Evolutionary conservation across 2,329 filamentous ascomycete species (phyloP), one percentile per base, ranked within the genome.

Genomic region (Mariannaea sp.): DNA sequence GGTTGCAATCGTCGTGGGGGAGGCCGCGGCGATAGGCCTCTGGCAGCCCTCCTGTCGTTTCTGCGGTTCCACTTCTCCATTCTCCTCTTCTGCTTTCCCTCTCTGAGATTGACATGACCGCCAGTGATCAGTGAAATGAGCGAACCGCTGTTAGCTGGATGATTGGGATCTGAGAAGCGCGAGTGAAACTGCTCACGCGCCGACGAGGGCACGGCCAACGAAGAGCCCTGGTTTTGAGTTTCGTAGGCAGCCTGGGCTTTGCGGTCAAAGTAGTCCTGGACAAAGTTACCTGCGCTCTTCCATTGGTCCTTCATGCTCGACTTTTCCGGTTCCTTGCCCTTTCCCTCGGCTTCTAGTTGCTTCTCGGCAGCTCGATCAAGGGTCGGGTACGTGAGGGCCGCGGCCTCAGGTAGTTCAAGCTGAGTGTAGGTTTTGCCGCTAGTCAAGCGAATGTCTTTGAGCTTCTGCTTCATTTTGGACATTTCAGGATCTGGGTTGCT

Each of bases 61-160:
- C n/a, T n/a, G n/a, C n/a, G n/a, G n/a, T n/a, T n/a, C n/a, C n/a
- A n/a, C n/a, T n/a, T n/a, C n/a, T n/a, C n/a, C n/a, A n/a, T n/a
- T n/a, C n/a, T n/a, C n/a, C n/a, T n/a, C n/a, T n/a, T n/a, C n/a
- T n/a, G n/a, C n/a, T n/a, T n/a, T n/a, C n/a, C n/a, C n/a, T n/a
- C n/a, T n/a, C n/a, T n/a, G n/a, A n/a, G 49, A 33, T 51, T 45
- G n/a, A 51, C 26, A 5, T 40, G 39, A 2, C 49, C 49, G 13
- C 49, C 49, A 0, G 49, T 52, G 27, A 52, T 7, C n/a, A 52
- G 42, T 8, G 49, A 46, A 10, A 52, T 52, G 16, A 52, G 49
- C 3, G 42, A 46, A 0, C 42, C 49, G 36, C 36, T 52, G 29
- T 46, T 52, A 20, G 42, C 41, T 1, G 49, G 14, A 29, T 52